Evolutionary conservation across 1,139 yeast species (phyloP).

Genomic region (Blastobotrys aristatus): DNA sequence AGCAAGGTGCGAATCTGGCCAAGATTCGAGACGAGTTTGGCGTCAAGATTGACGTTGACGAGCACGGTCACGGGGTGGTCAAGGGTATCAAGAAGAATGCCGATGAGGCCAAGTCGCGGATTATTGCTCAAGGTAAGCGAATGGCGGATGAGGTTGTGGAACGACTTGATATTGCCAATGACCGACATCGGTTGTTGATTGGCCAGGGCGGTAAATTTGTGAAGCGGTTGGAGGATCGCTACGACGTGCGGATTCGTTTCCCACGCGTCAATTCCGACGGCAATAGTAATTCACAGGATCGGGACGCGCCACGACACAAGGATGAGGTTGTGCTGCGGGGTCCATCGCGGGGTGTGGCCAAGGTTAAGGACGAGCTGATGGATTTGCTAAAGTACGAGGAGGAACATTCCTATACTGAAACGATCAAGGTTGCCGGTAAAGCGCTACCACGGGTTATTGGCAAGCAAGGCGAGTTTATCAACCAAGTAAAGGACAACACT

Average conservation of each 20-base stretch:
- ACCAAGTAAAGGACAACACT: constrained; percentile 72
- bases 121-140: constrained; percentile 57
- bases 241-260: constrained; percentile 75
- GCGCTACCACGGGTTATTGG: constrained; percentile 86
- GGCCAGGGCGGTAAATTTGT: constrained; percentile 83
- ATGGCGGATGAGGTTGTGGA: constrained; percentile 78
- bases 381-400: constrained; percentile 83
- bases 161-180: constrained; percentile 64
- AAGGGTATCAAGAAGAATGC: constrained; percentile 78
- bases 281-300: constrained; percentile 28
- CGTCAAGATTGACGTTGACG: constrained; percentile 68
- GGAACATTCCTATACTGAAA: constrained; percentile 71
- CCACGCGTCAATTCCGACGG: constrained; percentile 44
- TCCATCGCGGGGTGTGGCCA: constrained; percentile 82
- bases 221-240: constrained; percentile 82
- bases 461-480: constrained; percentile 77
- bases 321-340: constrained; percentile 82
- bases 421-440: constrained; percentile 59
- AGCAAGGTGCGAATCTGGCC: constrained; percentile 71
- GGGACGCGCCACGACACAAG: constrained; percentile 23
- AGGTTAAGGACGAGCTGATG: constrained; percentile 79
- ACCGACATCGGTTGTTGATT: constrained; percentile 75
- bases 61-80: constrained; percentile 53
- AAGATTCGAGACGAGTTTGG: constrained; percentile 72
- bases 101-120: constrained; percentile 62